Conservation (phyloP, 306 rosid genomes). For the Alnus rubra region DNA sequence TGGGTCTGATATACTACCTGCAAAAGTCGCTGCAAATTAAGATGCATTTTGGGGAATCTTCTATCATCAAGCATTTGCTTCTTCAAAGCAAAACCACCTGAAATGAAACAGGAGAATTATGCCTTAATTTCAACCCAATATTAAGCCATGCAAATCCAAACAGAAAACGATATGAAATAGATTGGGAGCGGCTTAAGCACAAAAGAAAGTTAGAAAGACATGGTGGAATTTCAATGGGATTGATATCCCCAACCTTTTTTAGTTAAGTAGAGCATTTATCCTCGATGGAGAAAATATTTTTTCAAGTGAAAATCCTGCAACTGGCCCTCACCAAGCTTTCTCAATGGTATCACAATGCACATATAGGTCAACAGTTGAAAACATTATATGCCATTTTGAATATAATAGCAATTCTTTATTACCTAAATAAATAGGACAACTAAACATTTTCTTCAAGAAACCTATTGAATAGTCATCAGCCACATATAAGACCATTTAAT, state of each 20-base stretch:
- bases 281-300: not conserved
- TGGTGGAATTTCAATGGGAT: conserved; percentile 1
- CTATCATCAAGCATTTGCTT: conserved; percentile 98
- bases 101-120: conserved; percentile 26
- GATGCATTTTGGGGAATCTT: conserved; percentile 94
- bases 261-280: not conserved
- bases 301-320: not conserved
- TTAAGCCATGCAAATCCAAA: not conserved
- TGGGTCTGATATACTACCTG: conserved; percentile 57
- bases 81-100: conserved; percentile 84
- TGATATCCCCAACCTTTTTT: not conserved
- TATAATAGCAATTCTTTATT: not conserved
- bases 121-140: conserved; percentile 14
- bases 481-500: not conserved
- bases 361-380: not conserved
- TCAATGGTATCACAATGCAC: not conserved
- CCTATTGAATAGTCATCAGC: not conserved
- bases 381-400: no score
- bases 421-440: not conserved
- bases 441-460: not conserved
- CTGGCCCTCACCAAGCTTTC: not conserved
- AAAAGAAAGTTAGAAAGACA: conserved; percentile 18
- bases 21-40: conserved; percentile 88
- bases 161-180: not conserved
- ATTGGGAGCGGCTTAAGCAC: conserved; percentile 1